Base-by-base conservation (phyloP, 495 filamentous ascomycete species). In the Lasiosphaeria hispida region DNA sequence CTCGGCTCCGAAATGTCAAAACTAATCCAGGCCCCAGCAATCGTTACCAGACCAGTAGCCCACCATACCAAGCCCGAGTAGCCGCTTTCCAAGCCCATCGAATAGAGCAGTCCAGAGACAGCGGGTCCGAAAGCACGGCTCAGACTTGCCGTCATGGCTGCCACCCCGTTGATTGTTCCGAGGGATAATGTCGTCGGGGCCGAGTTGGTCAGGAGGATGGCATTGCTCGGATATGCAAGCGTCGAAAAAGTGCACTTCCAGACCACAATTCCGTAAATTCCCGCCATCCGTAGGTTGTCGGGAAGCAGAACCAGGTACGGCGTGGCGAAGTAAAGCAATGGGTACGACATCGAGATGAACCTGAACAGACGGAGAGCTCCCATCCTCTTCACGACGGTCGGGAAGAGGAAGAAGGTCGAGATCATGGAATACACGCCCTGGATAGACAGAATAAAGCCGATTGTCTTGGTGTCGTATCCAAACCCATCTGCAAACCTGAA, bases 41-140 rank as follows among this genome's bases (percentile, higher is more conserved):
- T 62, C 58, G 90, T 87, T 35, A 97, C 84, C 8, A 90, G 44
- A 8, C 86, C 89, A 63, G 86, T 90, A 50, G 83, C 83, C 95
- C 95, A 97, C 93, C 94, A 98, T 8, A 90, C 85, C 5, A 97
- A 75, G 44, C 92, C 91, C 14, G 90, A 90, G 60, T 87, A 90
- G 38, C 93, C 92, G 34, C 85, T 77, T 52, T 85, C 76, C 30
- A 96, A 78, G 19, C 95, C 94, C 55, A 85, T 78, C 15, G 89
- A 79, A 71, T 97, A 93, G 48, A 98, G 80, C 13, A 90, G 70
- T 4, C 94, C 94, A 10, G 92, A 94, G 35, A 97, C 71, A 0
- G 88, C 92, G 5, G 94, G 94, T 2, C 94, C 94, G 63, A 96
- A 84, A 1, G 92, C 90, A 50, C 94, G 84, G 61, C 83, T 87